Base-by-base conservation (phyloP, 2,329 filamentous ascomycete genomes). In the Penicillium sp. region DNA sequence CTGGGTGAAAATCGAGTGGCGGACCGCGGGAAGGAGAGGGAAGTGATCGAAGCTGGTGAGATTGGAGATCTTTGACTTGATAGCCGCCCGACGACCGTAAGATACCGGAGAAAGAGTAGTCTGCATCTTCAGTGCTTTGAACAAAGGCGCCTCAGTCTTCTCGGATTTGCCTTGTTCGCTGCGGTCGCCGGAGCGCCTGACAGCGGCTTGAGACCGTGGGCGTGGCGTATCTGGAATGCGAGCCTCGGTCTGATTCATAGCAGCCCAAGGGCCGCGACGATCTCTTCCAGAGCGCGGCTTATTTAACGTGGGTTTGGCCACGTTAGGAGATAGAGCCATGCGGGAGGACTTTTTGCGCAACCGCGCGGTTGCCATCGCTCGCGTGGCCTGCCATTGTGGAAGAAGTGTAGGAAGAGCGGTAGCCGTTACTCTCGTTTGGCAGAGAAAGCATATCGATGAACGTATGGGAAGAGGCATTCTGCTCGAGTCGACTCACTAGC, bases 61-160 rank as follows among this genome's bases (percentile, higher is more conserved):
- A 55, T 89, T 83, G 53, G 85, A 80, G 58, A 90, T 82, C 67
- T 81, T 81, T 53, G 82, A 80, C 88, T 92, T 89, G 67, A 88
- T 79, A 53, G 81, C 79, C n/a, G 78, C 80, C 59, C 88, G 84
- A 68, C 87, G 86, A 40, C 86, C 86, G 74, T 97, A 97, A 0
- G 92, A 87, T 4, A 98, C 83, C 3, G 89, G 86, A 2, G 91
- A 82, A 65, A 98, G 81, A 1, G 91, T 84, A 56, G 88, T 88
- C 75, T 97, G 94, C 94, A 98, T 98, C 80, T 96, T 97, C 76
- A 98, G 83, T 4, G 94, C 93, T 75, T 96, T 93, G 78, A 86
- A 90, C 8, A 85, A 78, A 53, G 82, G 81, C 61, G 80, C 76
- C 64, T 82, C 81, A 74, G 82, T 77, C 69, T 81, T 79, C 68